Percentiles rank a stretch among this genome's conserved stretches.
Conservation (phyloP, 345 rosid species). For the Cardamine chenopodiifolia region DNA sequence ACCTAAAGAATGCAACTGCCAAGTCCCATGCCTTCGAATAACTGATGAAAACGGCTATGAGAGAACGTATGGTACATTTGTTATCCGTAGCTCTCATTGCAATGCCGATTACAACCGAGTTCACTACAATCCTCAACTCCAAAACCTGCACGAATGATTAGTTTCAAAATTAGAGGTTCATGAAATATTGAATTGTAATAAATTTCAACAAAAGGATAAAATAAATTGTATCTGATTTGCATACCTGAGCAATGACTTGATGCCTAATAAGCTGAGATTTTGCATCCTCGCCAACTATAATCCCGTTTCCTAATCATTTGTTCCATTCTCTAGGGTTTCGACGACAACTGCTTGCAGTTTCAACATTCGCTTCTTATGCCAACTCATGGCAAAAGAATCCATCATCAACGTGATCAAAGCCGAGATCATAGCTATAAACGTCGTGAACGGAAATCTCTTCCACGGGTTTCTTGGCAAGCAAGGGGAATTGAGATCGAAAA, state of each 20-base stretch:
- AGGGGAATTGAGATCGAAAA: conserved; percentile 27
- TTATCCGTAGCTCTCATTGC: conserved; percentile 41
- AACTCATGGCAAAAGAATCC: conserved; percentile 47
- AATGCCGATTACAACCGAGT: conserved; percentile 40
- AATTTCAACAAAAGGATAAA: not conserved
- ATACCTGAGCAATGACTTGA: conserved; percentile 45
- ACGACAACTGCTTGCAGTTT: not conserved
- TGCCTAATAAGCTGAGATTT: conserved; percentile 30
- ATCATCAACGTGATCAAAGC: conserved; percentile 49
- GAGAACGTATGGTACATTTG: conserved; percentile 38
- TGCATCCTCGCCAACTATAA: not conserved
- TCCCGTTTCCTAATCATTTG: not conserved
- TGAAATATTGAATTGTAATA: not conserved
- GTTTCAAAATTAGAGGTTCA: not conserved
- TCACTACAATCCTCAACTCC: conserved; percentile 42
- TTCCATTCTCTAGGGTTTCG: conserved; percentile 24
- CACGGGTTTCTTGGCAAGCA: conserved; percentile 48
- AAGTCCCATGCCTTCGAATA: conserved; percentile 41
- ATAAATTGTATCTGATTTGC: not conserved
- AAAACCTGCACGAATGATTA: conserved; percentile 17
- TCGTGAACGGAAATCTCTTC: conserved; percentile 51
- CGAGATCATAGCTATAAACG: conserved; percentile 51
- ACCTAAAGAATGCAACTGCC: conserved; percentile 41
- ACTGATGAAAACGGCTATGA: conserved; percentile 38
- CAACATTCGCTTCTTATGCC: conserved; percentile 19